phyloP scores from a whole-genome alignment of 495 filamentous ascomycete genomes.

The Chaetomium tenue region DNA sequence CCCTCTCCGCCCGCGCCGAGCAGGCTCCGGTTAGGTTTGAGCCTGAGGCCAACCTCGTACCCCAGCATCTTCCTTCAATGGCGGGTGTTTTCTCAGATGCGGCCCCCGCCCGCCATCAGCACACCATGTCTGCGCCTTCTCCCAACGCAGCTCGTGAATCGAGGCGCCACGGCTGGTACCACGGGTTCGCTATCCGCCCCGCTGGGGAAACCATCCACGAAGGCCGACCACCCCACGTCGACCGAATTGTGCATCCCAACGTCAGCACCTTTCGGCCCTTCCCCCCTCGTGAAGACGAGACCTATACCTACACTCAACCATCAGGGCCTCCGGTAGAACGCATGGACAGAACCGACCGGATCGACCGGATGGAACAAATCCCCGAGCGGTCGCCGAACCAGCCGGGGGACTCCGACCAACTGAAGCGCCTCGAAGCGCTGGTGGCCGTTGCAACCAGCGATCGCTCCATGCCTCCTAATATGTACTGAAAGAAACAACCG shows the following conservation, averaged over 20 bases:
- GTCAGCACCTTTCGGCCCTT: constrained; percentile 47
- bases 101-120: constrained; percentile 39
- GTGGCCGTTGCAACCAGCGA: constrained; percentile 89
- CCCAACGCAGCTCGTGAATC: constrained; percentile 50
- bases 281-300: constrained; percentile 39
- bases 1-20: constrained; percentile 50
- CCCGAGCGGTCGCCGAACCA: constrained; percentile 31
- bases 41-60: constrained; percentile 29
- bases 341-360: constrained; percentile 31
- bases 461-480: constrained; percentile 55
- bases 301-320: constrained; percentile 18
- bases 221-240: constrained; percentile 41
- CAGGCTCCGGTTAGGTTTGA: constrained; percentile 51
- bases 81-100: no score
- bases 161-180: constrained; percentile 69
- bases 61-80: constrained; percentile 12
- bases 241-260: constrained; percentile 51
- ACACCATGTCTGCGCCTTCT: constrained; percentile 53
- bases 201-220: constrained; percentile 41
- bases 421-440: constrained; percentile 76
- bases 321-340: constrained; percentile 19
- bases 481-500: no score
- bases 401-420: constrained; percentile 36
- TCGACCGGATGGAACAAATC: constrained; percentile 38
- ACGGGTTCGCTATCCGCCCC: constrained; percentile 49